Percentiles rank a stretch among this genome's conserved stretches.
Evolutionary conservation across 2,329 filamentous ascomycete genomes (phyloP).

Genomic region (Dryadomyces quercus-mongolicae): DNA sequence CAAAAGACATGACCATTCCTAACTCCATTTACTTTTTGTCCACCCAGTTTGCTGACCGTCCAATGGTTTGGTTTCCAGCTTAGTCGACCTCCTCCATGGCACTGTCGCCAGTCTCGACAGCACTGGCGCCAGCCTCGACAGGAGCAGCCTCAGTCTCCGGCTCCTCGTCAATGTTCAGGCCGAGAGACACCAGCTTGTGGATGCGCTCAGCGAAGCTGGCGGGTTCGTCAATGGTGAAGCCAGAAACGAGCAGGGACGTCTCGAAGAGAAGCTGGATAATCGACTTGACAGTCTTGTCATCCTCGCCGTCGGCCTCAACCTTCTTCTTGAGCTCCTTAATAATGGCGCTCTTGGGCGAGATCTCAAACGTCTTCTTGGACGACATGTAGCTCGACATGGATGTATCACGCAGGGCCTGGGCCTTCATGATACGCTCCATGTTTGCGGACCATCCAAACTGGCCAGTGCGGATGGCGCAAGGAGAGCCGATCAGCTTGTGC

Average conservation of each 20-base stretch:
- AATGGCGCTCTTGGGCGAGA: constrained; percentile 96
- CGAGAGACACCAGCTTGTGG: constrained; percentile 97
- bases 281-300: constrained; percentile 97
- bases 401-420: constrained; percentile 97
- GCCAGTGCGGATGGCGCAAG: constrained; percentile 97
- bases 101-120: constrained; percentile 64
- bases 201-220: constrained; percentile 97
- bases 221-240: constrained; percentile 99
- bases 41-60: constrained; percentile 15
- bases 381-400: constrained; percentile 99
- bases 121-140: constrained; percentile 43
- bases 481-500: constrained; percentile 89
- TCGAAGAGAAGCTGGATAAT: constrained; percentile 98
- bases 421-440: constrained; percentile 99
- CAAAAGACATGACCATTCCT: constrained; percentile 18
- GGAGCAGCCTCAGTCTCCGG: constrained; percentile 55
- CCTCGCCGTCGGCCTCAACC: constrained; percentile 95
- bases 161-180: constrained; percentile 93
- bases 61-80: constrained; percentile 20
- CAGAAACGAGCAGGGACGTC: constrained; percentile 95
- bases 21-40: constrained; percentile 29
- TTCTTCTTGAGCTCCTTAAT: constrained; percentile 99
- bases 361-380: constrained; percentile 99
- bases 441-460: constrained; percentile 99
- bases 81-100: constrained; percentile 99